phyloP scores from a whole-genome alignment of 192 early-diverging fungal species.

The Coemansia sp. region DNA sequence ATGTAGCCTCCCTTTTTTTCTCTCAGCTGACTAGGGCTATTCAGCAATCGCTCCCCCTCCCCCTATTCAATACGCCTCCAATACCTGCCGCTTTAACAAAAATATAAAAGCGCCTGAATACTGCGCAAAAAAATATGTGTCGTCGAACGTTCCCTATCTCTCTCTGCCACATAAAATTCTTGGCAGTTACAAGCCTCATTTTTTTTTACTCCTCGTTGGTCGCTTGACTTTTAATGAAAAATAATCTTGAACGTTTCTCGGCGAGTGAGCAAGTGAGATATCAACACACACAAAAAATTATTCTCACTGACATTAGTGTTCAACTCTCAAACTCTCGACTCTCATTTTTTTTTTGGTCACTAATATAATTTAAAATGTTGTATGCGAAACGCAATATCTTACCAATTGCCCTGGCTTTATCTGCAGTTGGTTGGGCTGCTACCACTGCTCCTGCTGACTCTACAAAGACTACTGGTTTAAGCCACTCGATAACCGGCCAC shows the following conservation, averaged over 20 bases:
- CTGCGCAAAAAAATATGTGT: not conserved
- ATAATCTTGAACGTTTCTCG: too few relatives aligned
- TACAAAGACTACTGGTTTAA: not conserved
- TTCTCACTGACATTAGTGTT: too few relatives aligned
- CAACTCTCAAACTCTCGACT: not conserved
- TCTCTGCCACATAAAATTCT: not conserved
- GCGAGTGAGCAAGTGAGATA: too few relatives aligned
- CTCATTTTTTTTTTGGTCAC: not conserved
- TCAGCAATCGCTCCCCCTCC: not conserved
- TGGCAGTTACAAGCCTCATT: not conserved
- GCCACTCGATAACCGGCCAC: constrained; percentile 29
- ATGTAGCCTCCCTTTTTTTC: not conserved
- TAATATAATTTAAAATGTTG: too few relatives aligned
- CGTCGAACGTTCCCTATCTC: not conserved
- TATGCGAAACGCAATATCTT: not conserved
- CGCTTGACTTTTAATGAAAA: not conserved
- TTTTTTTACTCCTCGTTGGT: not conserved
- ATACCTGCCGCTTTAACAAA: not conserved
- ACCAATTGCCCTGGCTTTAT: not conserved
- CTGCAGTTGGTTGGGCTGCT: not conserved
- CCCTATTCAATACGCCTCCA: not conserved
- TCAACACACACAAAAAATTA: too few relatives aligned
- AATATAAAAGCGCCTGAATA: not conserved
- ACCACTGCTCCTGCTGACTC: not conserved
- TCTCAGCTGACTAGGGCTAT: not conserved